Evolutionary conservation across 1,284 basidiomycete species (phyloP).

Genomic region (Peniophora sp.): DNA sequence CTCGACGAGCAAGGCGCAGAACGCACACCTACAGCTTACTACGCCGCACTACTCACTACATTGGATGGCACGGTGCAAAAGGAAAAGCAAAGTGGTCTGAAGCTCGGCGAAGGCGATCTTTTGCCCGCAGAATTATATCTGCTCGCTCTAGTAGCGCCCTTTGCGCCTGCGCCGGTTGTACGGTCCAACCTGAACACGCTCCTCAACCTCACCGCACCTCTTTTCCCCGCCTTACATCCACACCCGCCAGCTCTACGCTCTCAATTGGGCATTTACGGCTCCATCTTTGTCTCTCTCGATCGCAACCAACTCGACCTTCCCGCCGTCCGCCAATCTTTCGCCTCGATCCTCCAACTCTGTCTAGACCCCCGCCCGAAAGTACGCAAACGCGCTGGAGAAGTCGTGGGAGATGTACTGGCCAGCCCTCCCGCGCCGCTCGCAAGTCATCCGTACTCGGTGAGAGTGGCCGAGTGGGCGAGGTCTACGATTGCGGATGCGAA

Average conservation of each 20-base stretch:
- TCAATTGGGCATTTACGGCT: slow-evolving; percentile 67
- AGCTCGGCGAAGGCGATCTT: slow-evolving; percentile 71
- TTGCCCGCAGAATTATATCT: slow-evolving; percentile 87
- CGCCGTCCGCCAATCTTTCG: slow-evolving; percentile 70
- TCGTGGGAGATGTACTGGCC: slow-evolving; percentile 69
- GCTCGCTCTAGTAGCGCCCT: slow-evolving; percentile 72
- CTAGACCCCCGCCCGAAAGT: slow-evolving; percentile 92
- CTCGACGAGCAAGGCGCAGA: slow-evolving; percentile 74
- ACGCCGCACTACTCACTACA: slow-evolving; percentile 78
- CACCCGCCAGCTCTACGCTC: slow-evolving; percentile 71
- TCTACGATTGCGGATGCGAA: slow-evolving; percentile 61
- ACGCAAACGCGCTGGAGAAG: slow-evolving; percentile 83
- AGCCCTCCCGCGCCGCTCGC: slow-evolving; percentile 70
- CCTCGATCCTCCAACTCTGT: slow-evolving; percentile 73
- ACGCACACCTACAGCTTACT: slow-evolving; percentile 77
- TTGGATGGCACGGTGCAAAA: slow-evolving; percentile 69
- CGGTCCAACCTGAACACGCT: slow-evolving; percentile 59
- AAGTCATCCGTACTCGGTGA: slow-evolving; percentile 80
- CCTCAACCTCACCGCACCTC: slow-evolving; percentile 65
- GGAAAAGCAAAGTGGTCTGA: slow-evolving; percentile 46
- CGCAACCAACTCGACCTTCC: slow-evolving; percentile 61
- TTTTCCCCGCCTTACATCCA: slow-evolving; percentile 59
- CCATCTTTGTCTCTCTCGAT: slow-evolving; percentile 61
- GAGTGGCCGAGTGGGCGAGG: slow-evolving; percentile 75
- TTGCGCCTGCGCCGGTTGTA: slow-evolving; percentile 70